phyloP scores from a whole-genome alignment of 169 alveolate genomes.

The Plasmodium reichenowi region DNA sequence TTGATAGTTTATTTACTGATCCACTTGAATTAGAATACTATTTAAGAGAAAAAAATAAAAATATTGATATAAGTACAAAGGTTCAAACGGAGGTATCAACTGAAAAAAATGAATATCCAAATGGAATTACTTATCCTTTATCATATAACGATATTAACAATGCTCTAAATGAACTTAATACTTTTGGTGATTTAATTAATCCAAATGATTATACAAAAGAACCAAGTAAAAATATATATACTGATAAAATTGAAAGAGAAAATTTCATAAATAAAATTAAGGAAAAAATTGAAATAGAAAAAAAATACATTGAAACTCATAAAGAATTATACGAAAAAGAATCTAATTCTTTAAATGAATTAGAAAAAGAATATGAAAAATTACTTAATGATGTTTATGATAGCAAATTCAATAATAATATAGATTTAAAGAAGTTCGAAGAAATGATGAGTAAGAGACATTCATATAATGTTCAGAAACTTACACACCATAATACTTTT shows the following conservation, averaged over 20 bases:
- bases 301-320: too few species aligned
- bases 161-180: background rate
- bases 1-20: constrained; percentile 29
- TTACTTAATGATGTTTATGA: constrained; percentile 7
- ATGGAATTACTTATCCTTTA: constrained; percentile 21
- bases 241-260: background rate
- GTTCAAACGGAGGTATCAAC: background rate
- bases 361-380: background rate
- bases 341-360: background rate
- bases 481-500: background rate
- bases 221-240: background rate
- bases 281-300: background rate
- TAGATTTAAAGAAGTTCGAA: background rate
- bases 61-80: background rate
- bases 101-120: constrained; percentile 10
- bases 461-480: constrained; percentile 1
- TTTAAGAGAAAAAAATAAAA: constrained; percentile 47
- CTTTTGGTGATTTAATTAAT: constrained; percentile 24
- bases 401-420: constrained; percentile 4
- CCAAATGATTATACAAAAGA: background rate
- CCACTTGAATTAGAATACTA: constrained; percentile 45
- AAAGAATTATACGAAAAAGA: background rate
- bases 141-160: background rate
- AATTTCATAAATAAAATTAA: background rate
- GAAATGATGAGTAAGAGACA: background rate